These are phyloP conservation scores for Cutaneotrichosporon spelunceum DNA, from an alignment of 1,284 basidiomycete genomes.

Conservation along the genomic window DNA sequence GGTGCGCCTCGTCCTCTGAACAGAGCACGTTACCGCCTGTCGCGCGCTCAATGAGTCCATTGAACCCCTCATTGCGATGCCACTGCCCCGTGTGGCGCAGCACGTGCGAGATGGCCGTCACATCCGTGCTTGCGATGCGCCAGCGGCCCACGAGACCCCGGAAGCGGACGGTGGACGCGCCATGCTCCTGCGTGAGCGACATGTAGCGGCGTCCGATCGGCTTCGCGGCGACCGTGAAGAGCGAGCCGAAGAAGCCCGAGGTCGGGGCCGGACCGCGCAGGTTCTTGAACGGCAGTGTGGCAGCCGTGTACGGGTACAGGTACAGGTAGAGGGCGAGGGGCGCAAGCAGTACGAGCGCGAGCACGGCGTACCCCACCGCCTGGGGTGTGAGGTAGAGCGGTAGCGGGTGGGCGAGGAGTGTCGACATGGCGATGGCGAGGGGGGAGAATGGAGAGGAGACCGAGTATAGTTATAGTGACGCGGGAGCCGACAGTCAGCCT, in stretches of 20 bases:
- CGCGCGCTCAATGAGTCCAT: conserved; percentile 56
- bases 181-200: conserved; percentile 11
- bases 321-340: conserved; percentile 10
- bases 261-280: conserved; percentile 16
- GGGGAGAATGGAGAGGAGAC: background rate
- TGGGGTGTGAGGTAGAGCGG: background rate
- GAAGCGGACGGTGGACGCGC: conserved; percentile 29
- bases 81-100: conserved; percentile 62
- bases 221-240: background rate
- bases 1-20: conserved; percentile 57
- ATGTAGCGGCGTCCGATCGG: conserved; percentile 12
- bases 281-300: conserved; percentile 15
- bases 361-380: background rate
- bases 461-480: background rate
- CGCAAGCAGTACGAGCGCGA: background rate
- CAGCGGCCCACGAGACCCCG: conserved; percentile 28
- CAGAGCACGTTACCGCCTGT: conserved; percentile 47
- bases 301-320: conserved; percentile 12
- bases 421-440: background rate
- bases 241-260: conserved; percentile 13
- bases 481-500: background rate
- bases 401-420: background rate
- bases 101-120: conserved; percentile 61
- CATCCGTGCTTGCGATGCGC: conserved; percentile 62
- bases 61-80: conserved; percentile 64